phyloP scores from a whole-genome alignment of 2,329 filamentous ascomycete genomes.

The Claviceps pazoutovae region DNA sequence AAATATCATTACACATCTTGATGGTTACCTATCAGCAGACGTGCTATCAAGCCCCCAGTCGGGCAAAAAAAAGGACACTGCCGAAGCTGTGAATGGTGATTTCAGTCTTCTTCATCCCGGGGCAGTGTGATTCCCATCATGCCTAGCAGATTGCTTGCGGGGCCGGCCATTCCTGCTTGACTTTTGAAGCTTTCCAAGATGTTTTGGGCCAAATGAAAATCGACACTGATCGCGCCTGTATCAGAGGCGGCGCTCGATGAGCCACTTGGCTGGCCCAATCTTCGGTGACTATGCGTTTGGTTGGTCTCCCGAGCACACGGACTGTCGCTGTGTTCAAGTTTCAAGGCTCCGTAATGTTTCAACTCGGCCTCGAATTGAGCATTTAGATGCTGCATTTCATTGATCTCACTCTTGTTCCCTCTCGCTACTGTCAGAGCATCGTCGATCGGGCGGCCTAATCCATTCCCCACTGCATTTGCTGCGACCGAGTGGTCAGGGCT shows the following conservation, averaged over 20 bases:
- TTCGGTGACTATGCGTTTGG: not conserved
- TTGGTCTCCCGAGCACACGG: constrained; percentile 8
- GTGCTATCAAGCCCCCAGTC: not conserved
- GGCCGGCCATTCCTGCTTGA: constrained; percentile 73
- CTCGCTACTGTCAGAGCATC: not conserved
- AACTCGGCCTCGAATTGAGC: constrained; percentile 61
- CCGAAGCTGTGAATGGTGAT: not conserved
- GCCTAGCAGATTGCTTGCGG: constrained; percentile 73
- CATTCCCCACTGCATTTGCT: not conserved
- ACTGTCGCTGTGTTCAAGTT: constrained; percentile 28
- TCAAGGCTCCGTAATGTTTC: constrained; percentile 10
- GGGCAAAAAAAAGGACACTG: not conserved
- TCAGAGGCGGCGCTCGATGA: constrained; percentile 32
- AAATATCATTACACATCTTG: not conserved
- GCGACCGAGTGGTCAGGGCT: constrained; percentile 33
- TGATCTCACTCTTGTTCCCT: not conserved
- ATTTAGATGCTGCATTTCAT: constrained; percentile 43
- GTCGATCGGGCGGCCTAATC: not conserved
- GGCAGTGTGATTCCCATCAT: constrained; percentile 76
- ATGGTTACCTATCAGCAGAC: not conserved
- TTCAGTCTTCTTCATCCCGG: constrained; percentile 52
- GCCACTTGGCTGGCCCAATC: constrained; percentile 7
- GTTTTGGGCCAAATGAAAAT: constrained; percentile 82
- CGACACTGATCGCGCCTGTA: constrained; percentile 55
- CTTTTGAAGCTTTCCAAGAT: constrained; percentile 85